Percentiles rank a stretch among this genome's conserved stretches.
Conservation (phyloP, 2,329 filamentous ascomycete genomes). For the Calonectria hongkongensis region DNA sequence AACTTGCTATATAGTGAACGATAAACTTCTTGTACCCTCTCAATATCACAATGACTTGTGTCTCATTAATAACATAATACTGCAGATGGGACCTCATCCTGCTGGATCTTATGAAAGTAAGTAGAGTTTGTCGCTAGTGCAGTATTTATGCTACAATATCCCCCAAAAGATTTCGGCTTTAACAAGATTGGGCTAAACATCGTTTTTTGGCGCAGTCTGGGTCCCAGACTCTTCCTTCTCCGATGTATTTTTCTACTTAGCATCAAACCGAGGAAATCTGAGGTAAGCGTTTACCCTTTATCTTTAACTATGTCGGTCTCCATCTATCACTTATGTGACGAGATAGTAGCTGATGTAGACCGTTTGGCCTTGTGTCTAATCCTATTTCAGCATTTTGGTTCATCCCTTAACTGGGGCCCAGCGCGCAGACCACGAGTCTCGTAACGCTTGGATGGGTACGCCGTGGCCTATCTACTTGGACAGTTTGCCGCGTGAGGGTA, state of each 20-base stretch:
- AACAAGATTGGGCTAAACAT: background rate
- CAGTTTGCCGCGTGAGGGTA: background rate
- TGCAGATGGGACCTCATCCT: constrained; percentile 17
- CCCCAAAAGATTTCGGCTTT: background rate
- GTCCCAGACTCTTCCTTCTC: constrained; percentile 18
- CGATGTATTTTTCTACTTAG: constrained; percentile 3
- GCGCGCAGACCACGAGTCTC: constrained; percentile 10
- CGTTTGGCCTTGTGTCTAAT: background rate
- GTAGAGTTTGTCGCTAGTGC: background rate
- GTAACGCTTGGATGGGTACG: constrained; percentile 13
- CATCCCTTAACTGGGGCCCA: constrained; percentile 3
- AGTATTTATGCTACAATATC: too few relatives aligned
- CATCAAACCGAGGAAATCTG: constrained; percentile 10
- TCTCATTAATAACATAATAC: background rate
- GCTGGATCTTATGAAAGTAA: constrained; percentile 21
- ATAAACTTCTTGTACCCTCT: background rate
- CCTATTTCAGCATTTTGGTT: background rate
- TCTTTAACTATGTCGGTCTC: too few relatives aligned
- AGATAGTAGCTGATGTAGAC: too few relatives aligned
- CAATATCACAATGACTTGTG: too few relatives aligned
- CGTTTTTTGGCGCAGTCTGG: background rate
- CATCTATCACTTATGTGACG: too few relatives aligned
- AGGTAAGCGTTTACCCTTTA: background rate
- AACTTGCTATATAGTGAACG: background rate
- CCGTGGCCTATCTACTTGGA: constrained; percentile 18